Conservation (phyloP, 345 rosid species). For the Dimocarpus longan region DNA sequence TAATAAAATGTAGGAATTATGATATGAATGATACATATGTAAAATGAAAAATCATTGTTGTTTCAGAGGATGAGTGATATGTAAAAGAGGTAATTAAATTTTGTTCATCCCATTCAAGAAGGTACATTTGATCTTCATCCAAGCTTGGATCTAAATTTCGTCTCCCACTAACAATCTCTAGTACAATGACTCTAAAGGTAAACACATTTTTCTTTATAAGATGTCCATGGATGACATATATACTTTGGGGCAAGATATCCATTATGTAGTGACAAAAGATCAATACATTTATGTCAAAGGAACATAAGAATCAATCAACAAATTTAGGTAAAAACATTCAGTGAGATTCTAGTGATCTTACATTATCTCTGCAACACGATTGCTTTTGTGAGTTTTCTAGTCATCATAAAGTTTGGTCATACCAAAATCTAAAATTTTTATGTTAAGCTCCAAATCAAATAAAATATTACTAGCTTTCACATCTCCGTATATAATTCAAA, state of each 20-base stretch:
- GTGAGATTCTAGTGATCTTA: constrained; percentile 29
- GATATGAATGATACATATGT: too few species aligned
- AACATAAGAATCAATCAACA: too few species aligned
- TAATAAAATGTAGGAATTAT: neutral
- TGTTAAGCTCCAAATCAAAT: constrained; percentile 46
- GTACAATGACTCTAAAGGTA: neutral
- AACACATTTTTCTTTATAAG: constrained; percentile 45
- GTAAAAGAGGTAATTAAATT: too few species aligned
- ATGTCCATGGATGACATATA: constrained; percentile 47
- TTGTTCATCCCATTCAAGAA: constrained; percentile 49
- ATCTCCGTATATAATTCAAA: too few species aligned
- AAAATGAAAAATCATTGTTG: neutral
- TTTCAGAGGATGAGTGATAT: neutral
- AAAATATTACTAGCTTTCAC: constrained; percentile 51
- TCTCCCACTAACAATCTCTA: too few species aligned
- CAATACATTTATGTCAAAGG: too few species aligned
- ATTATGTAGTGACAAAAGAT: too few species aligned
- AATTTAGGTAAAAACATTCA: constrained; percentile 34
- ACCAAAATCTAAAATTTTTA: constrained; percentile 65
- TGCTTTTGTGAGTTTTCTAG: constrained; percentile 57
- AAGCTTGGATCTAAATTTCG: too few species aligned
- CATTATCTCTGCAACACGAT: constrained; percentile 59
- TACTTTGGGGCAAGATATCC: too few species aligned
- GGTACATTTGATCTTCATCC: constrained; percentile 3
- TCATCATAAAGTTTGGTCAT: constrained; percentile 60